A percentile compares a stretch with the other conserved stretches of the same genome.
Evolutionary conservation across 352 stramenopile genomes (phyloP).

Genomic region (Phytophthora citricola): DNA sequence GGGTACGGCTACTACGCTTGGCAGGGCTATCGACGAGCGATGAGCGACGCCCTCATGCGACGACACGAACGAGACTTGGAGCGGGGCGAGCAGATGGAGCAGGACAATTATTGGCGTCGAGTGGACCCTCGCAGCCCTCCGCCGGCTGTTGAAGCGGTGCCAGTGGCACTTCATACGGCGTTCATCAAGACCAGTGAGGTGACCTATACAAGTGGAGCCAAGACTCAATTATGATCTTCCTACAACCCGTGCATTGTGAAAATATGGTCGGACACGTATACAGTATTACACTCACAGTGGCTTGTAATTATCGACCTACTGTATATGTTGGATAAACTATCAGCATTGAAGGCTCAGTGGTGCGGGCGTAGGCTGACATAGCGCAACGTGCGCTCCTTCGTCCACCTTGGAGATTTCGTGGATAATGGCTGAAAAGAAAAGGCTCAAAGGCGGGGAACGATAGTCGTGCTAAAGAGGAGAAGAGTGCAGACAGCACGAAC

Average conservation of each 20-base stretch:
- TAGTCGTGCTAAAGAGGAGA: too few relatives aligned
- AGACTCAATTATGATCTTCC: conserved; percentile 16
- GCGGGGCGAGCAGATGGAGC: conserved; percentile 21
- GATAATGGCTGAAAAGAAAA: too few relatives aligned
- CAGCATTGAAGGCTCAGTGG: too few relatives aligned
- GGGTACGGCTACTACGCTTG: conserved; percentile 37
- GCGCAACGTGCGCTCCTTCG: too few relatives aligned
- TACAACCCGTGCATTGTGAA: background rate
- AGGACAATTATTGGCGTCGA: conserved; percentile 35
- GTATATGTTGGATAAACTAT: too few relatives aligned
- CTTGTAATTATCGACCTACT: too few relatives aligned
- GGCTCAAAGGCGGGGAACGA: too few relatives aligned
- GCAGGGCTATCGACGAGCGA: conserved; percentile 30
- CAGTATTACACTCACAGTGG: background rate
- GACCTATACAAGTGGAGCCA: conserved; percentile 5
- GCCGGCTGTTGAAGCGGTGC: conserved; percentile 13
- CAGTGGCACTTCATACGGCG: conserved; percentile 12
- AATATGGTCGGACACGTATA: too few relatives aligned
- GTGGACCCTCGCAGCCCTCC: conserved; percentile 19
- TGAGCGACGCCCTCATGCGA: conserved; percentile 36
- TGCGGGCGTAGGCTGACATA: too few relatives aligned
- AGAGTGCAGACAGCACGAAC: too few relatives aligned
- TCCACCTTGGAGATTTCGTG: too few relatives aligned
- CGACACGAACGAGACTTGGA: conserved; percentile 41
- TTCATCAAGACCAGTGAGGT: conserved; percentile 14